A percentile compares a stretch with the other conserved stretches of the same genome.
Evolutionary conservation across 176 grass and related monocot species (phyloP).

Genomic region (Melocanna baccifera): DNA sequence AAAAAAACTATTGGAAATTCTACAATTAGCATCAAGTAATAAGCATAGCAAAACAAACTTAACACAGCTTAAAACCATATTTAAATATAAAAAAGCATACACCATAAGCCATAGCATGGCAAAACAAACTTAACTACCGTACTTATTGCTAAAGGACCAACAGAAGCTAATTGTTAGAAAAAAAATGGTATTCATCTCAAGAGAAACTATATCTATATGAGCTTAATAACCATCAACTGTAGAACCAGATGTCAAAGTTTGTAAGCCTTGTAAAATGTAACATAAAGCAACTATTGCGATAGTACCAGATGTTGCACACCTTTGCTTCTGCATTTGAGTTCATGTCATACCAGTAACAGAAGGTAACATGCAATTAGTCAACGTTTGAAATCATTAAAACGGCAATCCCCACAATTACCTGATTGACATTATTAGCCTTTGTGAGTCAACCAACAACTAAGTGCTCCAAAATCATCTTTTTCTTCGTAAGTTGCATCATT

Average conservation of each 20-base stretch:
- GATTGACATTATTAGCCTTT: conserved; percentile 80
- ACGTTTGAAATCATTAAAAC: not conserved
- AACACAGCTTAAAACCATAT: conserved; percentile 12
- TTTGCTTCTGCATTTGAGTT: no score
- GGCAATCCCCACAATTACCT: conserved; percentile 48
- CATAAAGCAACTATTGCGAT: no score
- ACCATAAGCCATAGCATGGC: not conserved
- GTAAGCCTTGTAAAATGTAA: no score
- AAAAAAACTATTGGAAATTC: not conserved
- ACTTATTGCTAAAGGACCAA: not conserved
- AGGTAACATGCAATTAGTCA: no score
- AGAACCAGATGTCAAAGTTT: no score
- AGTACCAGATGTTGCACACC: no score
- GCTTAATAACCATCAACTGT: no score
- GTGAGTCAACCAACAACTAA: conserved; percentile 94
- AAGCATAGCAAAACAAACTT: no score
- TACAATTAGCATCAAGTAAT: no score
- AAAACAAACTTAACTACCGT: not conserved
- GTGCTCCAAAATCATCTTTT: conserved; percentile 98
- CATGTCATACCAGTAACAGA: no score
- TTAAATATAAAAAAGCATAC: not conserved
- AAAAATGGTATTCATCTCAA: conserved; percentile 12
- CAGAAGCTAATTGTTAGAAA: not conserved
- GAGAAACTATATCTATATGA: conserved; percentile 19
- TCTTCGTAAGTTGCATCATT: conserved; percentile 99